These are phyloP conservation scores for Candida anglica DNA, from an alignment of 805 yeast genomes.

Conservation along the genomic window DNA sequence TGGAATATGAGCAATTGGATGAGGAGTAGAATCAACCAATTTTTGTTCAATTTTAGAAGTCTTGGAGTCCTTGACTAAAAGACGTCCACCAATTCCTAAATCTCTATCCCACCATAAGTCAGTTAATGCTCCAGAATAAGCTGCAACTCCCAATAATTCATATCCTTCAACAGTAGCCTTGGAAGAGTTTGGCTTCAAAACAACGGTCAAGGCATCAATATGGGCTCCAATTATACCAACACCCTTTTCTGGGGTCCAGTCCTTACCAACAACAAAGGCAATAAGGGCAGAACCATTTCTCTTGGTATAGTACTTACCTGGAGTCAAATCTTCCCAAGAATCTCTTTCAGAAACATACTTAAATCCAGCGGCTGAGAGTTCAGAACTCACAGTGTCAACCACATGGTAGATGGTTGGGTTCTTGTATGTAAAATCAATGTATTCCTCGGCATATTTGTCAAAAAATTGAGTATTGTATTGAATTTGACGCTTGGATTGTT, in stretches of 20 bases:
- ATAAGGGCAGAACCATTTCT: slow-evolving; percentile 66
- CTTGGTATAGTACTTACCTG: slow-evolving; percentile 61
- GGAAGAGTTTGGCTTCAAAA: slow-evolving; percentile 68
- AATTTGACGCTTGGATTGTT: no score
- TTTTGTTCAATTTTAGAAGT: slow-evolving; percentile 34
- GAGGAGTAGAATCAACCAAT: slow-evolving; percentile 56
- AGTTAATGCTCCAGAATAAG: slow-evolving; percentile 70
- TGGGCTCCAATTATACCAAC: slow-evolving; percentile 74
- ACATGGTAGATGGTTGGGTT: slow-evolving; percentile 79
- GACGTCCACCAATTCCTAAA: slow-evolving; percentile 78
- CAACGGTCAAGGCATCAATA: slow-evolving; percentile 65
- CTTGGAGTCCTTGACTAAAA: slow-evolving; percentile 43
- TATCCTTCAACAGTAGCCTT: slow-evolving; percentile 66
- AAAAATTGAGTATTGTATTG: slow-evolving; percentile 10
- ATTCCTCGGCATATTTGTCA: slow-evolving; percentile 37
- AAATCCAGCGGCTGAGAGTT: slow-evolving; percentile 60
- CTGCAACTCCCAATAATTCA: slow-evolving; percentile 77
- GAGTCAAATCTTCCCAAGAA: slow-evolving; percentile 42
- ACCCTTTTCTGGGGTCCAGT: slow-evolving; percentile 63
- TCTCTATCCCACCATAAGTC: slow-evolving; percentile 82
- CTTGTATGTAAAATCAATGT: slow-evolving; percentile 65
- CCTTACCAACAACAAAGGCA: slow-evolving; percentile 66
- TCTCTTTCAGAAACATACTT: slow-evolving; percentile 60
- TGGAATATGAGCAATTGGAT: slow-evolving; percentile 77
- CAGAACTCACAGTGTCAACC: slow-evolving; percentile 45